phyloP scores from a whole-genome alignment of 1,139 yeast genomes.

The Groenewaldozyma sp. region DNA sequence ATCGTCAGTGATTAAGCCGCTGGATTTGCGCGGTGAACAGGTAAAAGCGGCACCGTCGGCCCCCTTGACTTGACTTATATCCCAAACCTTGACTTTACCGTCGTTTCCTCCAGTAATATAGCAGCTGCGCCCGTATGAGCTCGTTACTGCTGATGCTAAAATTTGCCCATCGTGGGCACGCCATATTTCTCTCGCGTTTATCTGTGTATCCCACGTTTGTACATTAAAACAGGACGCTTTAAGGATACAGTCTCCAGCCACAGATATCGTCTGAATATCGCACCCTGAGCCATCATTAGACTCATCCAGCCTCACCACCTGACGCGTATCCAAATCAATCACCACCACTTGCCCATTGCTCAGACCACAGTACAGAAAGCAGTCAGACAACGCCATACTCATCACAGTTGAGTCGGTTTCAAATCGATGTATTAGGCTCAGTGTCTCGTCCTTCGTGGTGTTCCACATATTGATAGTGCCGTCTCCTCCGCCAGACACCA shows the following conservation, averaged over 20 bases:
- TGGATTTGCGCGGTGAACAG: neutral
- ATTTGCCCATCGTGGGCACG: slow-evolving; percentile 28
- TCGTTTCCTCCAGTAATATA: slow-evolving; percentile 54
- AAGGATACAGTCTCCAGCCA: slow-evolving; percentile 43
- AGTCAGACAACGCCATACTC: slow-evolving; percentile 41
- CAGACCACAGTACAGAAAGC: slow-evolving; percentile 71
- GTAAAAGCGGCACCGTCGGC: neutral
- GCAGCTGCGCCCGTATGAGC: slow-evolving; percentile 15
- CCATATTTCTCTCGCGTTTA: slow-evolving; percentile 26
- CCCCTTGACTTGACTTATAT: slow-evolving; percentile 28
- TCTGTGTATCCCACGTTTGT: slow-evolving; percentile 26
- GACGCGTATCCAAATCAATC: slow-evolving; percentile 78
- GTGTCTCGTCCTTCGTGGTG: slow-evolving; percentile 23
- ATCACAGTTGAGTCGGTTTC: slow-evolving; percentile 58
- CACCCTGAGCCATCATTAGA: slow-evolving; percentile 34
- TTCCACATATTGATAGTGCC: slow-evolving; percentile 75
- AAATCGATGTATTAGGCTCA: slow-evolving; percentile 45
- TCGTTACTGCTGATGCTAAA: slow-evolving; percentile 17
- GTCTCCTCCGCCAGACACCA: slow-evolving; percentile 82
- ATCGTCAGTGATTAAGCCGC: slow-evolving; percentile 3
- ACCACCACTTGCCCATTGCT: slow-evolving; percentile 63
- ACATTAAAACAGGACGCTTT: slow-evolving; percentile 40
- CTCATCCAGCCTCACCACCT: slow-evolving; percentile 42
- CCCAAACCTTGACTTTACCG: slow-evolving; percentile 53
- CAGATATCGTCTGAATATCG: slow-evolving; percentile 46